Evolutionary conservation across 2,329 filamentous ascomycete species (phyloP), one percentile per base, ranked within the genome.

Genomic region (Amauroascus verrucosus): DNA sequence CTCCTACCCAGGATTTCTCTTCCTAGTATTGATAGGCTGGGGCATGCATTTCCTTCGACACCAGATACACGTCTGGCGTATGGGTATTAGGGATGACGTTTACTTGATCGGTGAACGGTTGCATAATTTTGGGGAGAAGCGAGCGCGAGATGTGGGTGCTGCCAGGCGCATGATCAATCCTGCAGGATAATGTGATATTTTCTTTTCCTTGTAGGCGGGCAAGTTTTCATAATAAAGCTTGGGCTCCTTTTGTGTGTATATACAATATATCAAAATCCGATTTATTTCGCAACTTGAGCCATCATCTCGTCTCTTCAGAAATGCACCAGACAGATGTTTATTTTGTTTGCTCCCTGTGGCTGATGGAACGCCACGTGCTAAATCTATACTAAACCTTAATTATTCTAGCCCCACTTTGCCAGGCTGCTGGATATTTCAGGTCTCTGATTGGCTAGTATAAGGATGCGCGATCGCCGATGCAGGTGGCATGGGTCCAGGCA

Each of bases 21-120:
- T 77, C 1, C 61, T 79, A 63, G 76, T 77, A 9, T 65, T 84
- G n/a, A 64, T 78, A 7, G 71, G 71, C 24, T 69, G 75, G 53
- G 64, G 72, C 1, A 53, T 63, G 41, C 65, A 67, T 54, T 49
- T 71, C 32, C 57, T 70, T 30, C 59, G 65, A 6, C 70, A 77
- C 44, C 78, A 88, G 50, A 78, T 93, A 49, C 78, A 80, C 45
- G 74, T 81, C 18, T 97, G 91, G 90, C 82, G 86, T 62, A 77
- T 83, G 54, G 81, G 84, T 54, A 88, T 98, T 45, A 77, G 88
- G 37, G 94, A 98, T 67, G 94, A 98, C 70, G 90, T 95, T 0
- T 98, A 98, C 67, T 74, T 98, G 43, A 93, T 97, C 64, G 93
- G 93, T 1, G 91, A 98, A 72, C 75, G 90, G 56, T 71, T 98